Evolutionary conservation across 1,139 yeast genomes (phyloP), one percentile per base, ranked within the genome.

Genomic region (Pichia sp.): DNA sequence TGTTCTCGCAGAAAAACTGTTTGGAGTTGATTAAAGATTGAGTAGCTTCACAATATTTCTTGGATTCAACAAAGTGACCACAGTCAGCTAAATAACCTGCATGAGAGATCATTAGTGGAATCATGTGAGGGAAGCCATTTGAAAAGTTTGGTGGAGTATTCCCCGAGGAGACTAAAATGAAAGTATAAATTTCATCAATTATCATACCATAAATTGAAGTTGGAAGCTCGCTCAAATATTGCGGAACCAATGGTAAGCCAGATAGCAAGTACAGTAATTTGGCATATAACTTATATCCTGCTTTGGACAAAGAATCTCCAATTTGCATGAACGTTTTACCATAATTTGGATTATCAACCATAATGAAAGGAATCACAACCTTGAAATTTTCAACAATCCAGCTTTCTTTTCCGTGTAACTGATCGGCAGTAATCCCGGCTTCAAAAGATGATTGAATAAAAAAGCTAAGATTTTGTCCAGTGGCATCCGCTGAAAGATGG

Each of bases 181-280:
- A 81, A 57, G 86, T 96, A 59, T 84, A 86, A 9, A 86, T 67
- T 60, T 90, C 95, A 26, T 82, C 74, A 55, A 82, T 72, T 41
- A 81, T 59, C 38, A 75, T 61, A 3, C 72, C 58, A 38, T 71
- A 75, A 38, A 68, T 51, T 41, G 69, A 67, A 16, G 66, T 57
- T 4, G 58, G 54, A 2, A 61, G 53, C 2, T 66, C 58, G 10
- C 49, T 45, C 5, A 64, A 58, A 4, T 42, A 45, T 10, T 48
- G 39, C 10, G 64, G 62, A 34, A 52, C 48, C 29, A 59, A 40
- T 2, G 64, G 65, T 11, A 54, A 33, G 6, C 65, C 64, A 4
- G 65, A 56, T 5, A 62, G 48, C 33, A 61, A 34, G 28, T 44
- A 50, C 4, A 58, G 42, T 5, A 60, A 44, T 37, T 52, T 55